Evolutionary conservation across 306 rosid species (phyloP), one percentile per base, ranked within the genome.

Genomic region (Vigna nakashimae): DNA sequence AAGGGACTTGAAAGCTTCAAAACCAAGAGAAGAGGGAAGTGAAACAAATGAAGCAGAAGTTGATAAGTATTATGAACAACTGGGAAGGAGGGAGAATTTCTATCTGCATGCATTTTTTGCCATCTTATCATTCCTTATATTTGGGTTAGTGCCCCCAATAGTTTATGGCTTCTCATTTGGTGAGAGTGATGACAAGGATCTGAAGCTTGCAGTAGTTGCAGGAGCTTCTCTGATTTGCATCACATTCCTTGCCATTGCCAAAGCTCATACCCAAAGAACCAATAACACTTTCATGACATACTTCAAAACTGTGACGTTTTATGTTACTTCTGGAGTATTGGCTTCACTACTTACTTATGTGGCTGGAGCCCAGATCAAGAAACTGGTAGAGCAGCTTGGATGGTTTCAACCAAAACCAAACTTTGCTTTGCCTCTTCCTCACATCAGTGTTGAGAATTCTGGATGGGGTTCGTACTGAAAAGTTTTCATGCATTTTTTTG

Each of bases 201-300:
- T 89, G 34, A 90, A 90, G 91, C 80, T 90, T 2, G 92, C 87
- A 46, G 97, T 83, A 36, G 91, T 86, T 57, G 96, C 91, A 7
- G 87, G 20, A 48, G 88, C 91, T 64, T 92, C 96, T 76, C 74
- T 89, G 15, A 0, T 86, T 30, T 85, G 93, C 69, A 83, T 92
- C 74, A 46, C 73, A 46, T 24, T 92, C 46, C 96, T 92, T 71
- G 88, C 87, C 8, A 6, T 83, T 26, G 89, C 85, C 18, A 92
- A 89, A 65, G 91, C 91, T 56, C 48, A 85, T 68, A 71, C 32
- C 26, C 82, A 89, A 78, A 84, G 43, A 38, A 52, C 87, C 17
- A 82, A 20, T 7, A 82, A 26, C 3, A 57, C 45, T 34, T 82
- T 62, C 42, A 12, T 43, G 30, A 67, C 55, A 22, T 90, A 87